Base-by-base conservation (phyloP, 2,329 filamentous ascomycete genomes). In the Atkinsonella hypoxylon region DNA sequence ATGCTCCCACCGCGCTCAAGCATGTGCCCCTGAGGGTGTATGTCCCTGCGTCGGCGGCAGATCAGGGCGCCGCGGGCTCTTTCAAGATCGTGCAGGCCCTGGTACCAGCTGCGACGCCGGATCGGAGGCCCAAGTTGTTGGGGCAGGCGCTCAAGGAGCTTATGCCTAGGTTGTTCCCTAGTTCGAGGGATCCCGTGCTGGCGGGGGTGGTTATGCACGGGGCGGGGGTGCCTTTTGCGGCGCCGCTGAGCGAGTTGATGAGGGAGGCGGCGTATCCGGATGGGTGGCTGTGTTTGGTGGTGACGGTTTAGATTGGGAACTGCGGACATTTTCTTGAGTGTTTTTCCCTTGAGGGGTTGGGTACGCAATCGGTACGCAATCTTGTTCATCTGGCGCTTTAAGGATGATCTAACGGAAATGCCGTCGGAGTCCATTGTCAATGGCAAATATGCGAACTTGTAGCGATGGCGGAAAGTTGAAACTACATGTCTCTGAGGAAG, bases 21-120 rank as follows among this genome's bases (percentile, higher is more conserved):
- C 83, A 95, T 66, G 76, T 97, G n/a, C 93, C 93, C 0, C 69
- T 97, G 39, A 83, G 90, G 50, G 71, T 97, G 50, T 98, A 96
- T 67, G 81, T 97, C 46, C 87, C 85, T n/a, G 43, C 31, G 8
- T 45, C 30, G 13, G 44, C 44, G 11, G 7, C 41, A 7, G 47
- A 17, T 8, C 22, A 22, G 12, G 58, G 54, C 34, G 64, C 64
- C 17, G 58, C 67, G 2, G 79, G 77, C 17, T 75, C 78, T 38
- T 82, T 87, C 62, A 83, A 79, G 60, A 78, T 89, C 45, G 77
- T 95, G 41, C 91, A 96, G 67, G 79, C 83, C 2, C 78, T 89
- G 11, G 71, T 95, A 2, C 70, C 83, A 71, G 80, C 58, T 53
- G 51, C 55, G 51, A 58, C 49, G 58, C 61, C 56, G 56, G 61